Evolutionary conservation across 1,284 basidiomycete genomes (phyloP).

Genomic region (Pyrrhoderma noxium): DNA sequence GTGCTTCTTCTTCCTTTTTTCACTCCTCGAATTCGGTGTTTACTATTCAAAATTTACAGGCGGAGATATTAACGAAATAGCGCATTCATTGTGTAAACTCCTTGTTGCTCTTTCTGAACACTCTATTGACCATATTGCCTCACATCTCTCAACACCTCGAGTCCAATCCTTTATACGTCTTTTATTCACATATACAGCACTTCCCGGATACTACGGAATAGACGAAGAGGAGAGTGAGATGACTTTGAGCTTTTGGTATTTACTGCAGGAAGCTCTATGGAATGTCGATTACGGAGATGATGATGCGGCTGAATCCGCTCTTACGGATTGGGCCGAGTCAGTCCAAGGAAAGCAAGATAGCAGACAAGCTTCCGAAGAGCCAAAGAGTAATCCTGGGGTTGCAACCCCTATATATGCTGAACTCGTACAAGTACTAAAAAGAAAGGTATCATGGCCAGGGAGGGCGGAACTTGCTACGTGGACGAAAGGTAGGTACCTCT

Average conservation of each 20-base stretch:
- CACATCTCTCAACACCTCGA: conserved; percentile 50
- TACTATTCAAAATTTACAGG: conserved; percentile 12
- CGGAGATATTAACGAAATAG: conserved; percentile 41
- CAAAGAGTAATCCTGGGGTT: conserved; percentile 30
- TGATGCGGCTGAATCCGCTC: conserved; percentile 26
- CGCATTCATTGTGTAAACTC: conserved; percentile 71
- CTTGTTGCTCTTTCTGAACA: conserved; percentile 78
- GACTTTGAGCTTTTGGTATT: conserved; percentile 81
- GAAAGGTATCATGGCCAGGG: conserved; percentile 68
- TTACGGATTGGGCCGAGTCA: conserved; percentile 24
- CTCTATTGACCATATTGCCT: conserved; percentile 72
- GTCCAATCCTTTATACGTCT: conserved; percentile 68
- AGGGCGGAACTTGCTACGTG: conserved; percentile 41
- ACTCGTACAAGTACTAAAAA: conserved; percentile 60
- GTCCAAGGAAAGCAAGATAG: conserved; percentile 18
- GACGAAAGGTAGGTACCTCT: conserved; percentile 53
- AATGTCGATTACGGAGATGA: conserved; percentile 54
- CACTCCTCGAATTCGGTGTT: background rate
- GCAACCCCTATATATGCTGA: conserved; percentile 74
- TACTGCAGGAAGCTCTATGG: conserved; percentile 84
- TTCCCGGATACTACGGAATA: conserved; percentile 67
- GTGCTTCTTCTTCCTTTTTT: conserved; percentile 26
- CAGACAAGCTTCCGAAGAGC: conserved; percentile 24
- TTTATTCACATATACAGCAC: conserved; percentile 67
- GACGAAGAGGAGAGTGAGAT: conserved; percentile 85